phyloP scores from a whole-genome alignment of 192 early-diverging fungal genomes.

The Coemansia reversa region DNA sequence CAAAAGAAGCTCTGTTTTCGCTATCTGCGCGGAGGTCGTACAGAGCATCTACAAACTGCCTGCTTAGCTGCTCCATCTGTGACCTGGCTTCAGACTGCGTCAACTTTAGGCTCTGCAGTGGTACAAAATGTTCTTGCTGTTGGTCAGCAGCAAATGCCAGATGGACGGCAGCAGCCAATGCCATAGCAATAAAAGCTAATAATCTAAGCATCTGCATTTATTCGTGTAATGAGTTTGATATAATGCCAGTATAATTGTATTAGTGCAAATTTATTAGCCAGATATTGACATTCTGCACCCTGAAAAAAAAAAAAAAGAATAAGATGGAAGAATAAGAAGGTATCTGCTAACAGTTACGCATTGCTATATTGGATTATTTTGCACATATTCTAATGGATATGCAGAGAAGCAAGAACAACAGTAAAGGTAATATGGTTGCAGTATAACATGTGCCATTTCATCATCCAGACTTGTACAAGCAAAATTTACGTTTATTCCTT shows the following conservation, averaged over 20 bases:
- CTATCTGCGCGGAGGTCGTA: constrained; percentile 21
- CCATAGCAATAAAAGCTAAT: not conserved
- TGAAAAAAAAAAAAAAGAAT: not conserved
- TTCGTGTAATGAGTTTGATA: no score
- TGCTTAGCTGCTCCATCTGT: constrained; percentile 19
- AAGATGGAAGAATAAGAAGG: not conserved
- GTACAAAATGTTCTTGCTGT: no score
- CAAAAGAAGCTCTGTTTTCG: constrained; percentile 10
- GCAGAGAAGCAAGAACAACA: not conserved
- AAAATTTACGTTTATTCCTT: not conserved
- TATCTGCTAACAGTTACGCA: not conserved
- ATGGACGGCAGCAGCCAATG: not conserved
- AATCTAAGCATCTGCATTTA: not conserved
- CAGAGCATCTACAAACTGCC: constrained; percentile 27
- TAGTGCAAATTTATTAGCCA: no score
- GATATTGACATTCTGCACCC: no score
- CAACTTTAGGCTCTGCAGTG: constrained; percentile 11
- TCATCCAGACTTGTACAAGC: not conserved
- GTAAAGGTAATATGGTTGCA: not conserved
- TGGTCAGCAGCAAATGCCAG: not conserved
- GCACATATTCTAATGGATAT: constrained; percentile 1
- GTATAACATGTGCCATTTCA: not conserved
- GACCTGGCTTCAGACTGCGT: constrained; percentile 25
- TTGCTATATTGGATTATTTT: not conserved
- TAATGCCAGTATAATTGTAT: no score